A percentile compares a stretch with the other conserved stretches of the same genome.
Evolutionary conservation across 108 stramenopile species (phyloP).

Genomic region (Bacterosira constricta): DNA sequence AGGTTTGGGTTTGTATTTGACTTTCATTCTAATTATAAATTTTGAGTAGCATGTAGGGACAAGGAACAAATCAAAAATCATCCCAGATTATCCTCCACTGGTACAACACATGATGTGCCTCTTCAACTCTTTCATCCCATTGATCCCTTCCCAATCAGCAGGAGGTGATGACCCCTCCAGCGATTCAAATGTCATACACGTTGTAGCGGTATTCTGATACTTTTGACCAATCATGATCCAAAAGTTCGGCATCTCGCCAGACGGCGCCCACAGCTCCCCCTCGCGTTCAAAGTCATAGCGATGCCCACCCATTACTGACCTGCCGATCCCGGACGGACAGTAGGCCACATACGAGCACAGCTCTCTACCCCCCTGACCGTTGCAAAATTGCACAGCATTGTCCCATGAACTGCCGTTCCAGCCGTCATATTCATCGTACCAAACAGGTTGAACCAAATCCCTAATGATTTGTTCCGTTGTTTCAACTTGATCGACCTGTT

Average conservation of each 20-base stretch:
- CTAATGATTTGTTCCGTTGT: not conserved
- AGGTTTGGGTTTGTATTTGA: too few relatives aligned
- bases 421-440: conserved; percentile 21
- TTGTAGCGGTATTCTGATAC: not conserved
- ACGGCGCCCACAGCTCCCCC: conserved; percentile 32
- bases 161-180: too few relatives aligned
- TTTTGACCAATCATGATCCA: conserved; percentile 2
- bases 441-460: conserved; percentile 9
- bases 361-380: not conserved
- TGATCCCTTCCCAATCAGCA: not conserved
- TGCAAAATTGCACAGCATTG: conserved; percentile 19
- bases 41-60: too few relatives aligned
- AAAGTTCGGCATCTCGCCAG: too few relatives aligned
- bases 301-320: conserved; percentile 4
- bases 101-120: not conserved
- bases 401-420: conserved; percentile 1
- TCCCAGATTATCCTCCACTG: too few relatives aligned
- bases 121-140: too few relatives aligned
- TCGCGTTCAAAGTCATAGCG: not conserved
- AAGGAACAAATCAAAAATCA: too few relatives aligned
- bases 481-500: not conserved
- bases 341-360: conserved; percentile 12
- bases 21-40: too few relatives aligned
- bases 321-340: conserved; percentile 17
- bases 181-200: not conserved